phyloP scores from a whole-genome alignment of 441 rosid species.

The Gossypium davidsonii region DNA sequence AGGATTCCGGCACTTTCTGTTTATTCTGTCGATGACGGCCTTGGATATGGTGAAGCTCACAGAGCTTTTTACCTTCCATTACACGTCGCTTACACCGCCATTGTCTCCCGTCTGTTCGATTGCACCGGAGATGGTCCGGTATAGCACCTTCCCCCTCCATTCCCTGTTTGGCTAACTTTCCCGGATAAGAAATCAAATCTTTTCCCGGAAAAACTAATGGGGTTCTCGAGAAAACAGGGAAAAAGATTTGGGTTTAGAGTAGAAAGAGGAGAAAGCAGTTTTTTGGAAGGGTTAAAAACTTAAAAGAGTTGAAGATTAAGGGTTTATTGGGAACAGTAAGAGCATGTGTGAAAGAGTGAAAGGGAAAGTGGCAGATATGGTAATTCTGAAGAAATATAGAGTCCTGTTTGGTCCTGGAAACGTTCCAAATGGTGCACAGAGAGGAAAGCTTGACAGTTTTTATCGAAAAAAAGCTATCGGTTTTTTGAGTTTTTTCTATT shows the following conservation, averaged over 20 bases:
- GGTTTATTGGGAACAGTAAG: slow-evolving; percentile 14
- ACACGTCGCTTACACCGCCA: slow-evolving; percentile 86
- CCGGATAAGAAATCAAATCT: slow-evolving; percentile 8
- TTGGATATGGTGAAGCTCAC: slow-evolving; percentile 71
- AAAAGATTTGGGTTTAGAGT: not conserved
- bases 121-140: slow-evolving; percentile 81
- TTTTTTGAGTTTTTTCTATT: not conserved
- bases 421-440: slow-evolving; percentile 13
- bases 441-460: slow-evolving; percentile 6
- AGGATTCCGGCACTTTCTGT: slow-evolving; percentile 56
- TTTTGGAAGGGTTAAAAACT: not conserved
- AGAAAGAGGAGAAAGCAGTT: not conserved
- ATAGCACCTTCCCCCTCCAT: slow-evolving; percentile 51
- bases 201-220: slow-evolving; percentile 15
- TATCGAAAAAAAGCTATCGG: not conserved
- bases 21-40: slow-evolving; percentile 48
- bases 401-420: slow-evolving; percentile 37
- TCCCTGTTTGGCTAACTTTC: slow-evolving; percentile 11
- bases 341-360: slow-evolving; percentile 7
- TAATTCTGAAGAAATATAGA: slow-evolving; percentile 9
- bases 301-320: not conserved
- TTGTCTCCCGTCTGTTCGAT: slow-evolving; percentile 82
- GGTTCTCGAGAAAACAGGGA: slow-evolving; percentile 17
- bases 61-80: slow-evolving; percentile 68
- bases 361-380: not conserved